Base-by-base conservation (phyloP, 2,329 filamentous ascomycete genomes). In the Claviceps paspali region DNA sequence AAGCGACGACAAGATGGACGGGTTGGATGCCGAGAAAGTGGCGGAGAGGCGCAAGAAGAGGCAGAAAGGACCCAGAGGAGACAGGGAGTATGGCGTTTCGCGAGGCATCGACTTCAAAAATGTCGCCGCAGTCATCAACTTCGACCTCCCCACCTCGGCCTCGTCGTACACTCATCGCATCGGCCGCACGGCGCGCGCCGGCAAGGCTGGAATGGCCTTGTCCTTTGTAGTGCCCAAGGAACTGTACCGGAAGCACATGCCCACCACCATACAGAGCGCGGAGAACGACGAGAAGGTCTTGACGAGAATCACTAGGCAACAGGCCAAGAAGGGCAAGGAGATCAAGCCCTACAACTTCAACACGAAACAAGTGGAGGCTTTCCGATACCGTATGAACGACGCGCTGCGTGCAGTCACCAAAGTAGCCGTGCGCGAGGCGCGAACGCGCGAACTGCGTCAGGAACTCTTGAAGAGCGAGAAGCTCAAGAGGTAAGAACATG, bases 101-200 rank as follows among this genome's bases (percentile, higher is more conserved):
- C 76, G 91, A 49, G 91, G 57, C 28, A 92, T 98, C 49, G 91
- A 98, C 59, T 98, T 98, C 65, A 80, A 91, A 51, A 88, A 95
- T 52, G 87, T 98, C 38, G 78, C 85, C 3, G 86, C 83, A 44
- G 87, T 98, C 18, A 76, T 98, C 54, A 98, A 98, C 63, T 98
- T 98, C 56, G 91, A 98, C 57, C 77, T 98, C 12, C 91, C 91
- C 1, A 75, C 77, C 12, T 81, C 79, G 7, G 80, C 85, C 27
- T 92, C 85, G 54, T 93, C 85, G 7, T 98, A 98, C 59, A 92
- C 83, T n/a, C 91, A 98, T 60, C 79, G 91, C 38, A 93, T 98
- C 50, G 91, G 91, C 23, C 78, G 91, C 23, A 98, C 91, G 5
- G 91, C 85, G 2, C 76, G 91, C 43, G 91, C 87, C 2, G 88